Evolutionary conservation across 148 eudicot species (phyloP).

Genomic region (Rhododendron simsii): DNA sequence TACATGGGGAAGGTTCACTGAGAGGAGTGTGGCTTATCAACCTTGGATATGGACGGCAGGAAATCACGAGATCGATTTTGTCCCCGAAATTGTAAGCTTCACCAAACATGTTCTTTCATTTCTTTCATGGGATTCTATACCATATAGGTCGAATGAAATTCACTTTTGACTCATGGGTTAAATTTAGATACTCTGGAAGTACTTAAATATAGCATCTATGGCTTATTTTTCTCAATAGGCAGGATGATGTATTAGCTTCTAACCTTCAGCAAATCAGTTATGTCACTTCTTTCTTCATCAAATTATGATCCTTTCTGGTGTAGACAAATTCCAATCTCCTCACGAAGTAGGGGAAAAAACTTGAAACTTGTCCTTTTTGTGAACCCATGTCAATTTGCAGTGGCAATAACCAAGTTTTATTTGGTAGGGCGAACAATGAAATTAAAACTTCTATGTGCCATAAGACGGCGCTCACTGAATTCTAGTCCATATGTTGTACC

Average conservation of each 20-base stretch:
- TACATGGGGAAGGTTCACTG: constrained; percentile 84
- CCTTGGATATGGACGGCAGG: constrained; percentile 97
- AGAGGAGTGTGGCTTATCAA: constrained; percentile 81
- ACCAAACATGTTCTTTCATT: background rate
- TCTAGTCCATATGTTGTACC: background rate
- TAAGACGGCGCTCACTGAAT: background rate
- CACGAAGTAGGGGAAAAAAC: background rate
- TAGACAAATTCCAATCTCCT: background rate
- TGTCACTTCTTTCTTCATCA: background rate
- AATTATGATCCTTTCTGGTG: background rate
- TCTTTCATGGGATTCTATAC: background rate
- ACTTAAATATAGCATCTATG: background rate
- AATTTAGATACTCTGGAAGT: background rate
- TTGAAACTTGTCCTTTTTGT: background rate
- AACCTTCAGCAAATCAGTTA: background rate
- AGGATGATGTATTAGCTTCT: background rate
- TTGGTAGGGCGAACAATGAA: background rate
- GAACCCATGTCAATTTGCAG: background rate
- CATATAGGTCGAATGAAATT: background rate
- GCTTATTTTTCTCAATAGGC: background rate
- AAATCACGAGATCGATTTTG: constrained; percentile 88
- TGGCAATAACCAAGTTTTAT: background rate
- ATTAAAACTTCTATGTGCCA: background rate
- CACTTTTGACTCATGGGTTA: background rate
- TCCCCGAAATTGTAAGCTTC: constrained; percentile 70